Evolutionary conservation across 2,329 filamentous ascomycete genomes (phyloP).

Genomic region (Alternaria dauci): DNA sequence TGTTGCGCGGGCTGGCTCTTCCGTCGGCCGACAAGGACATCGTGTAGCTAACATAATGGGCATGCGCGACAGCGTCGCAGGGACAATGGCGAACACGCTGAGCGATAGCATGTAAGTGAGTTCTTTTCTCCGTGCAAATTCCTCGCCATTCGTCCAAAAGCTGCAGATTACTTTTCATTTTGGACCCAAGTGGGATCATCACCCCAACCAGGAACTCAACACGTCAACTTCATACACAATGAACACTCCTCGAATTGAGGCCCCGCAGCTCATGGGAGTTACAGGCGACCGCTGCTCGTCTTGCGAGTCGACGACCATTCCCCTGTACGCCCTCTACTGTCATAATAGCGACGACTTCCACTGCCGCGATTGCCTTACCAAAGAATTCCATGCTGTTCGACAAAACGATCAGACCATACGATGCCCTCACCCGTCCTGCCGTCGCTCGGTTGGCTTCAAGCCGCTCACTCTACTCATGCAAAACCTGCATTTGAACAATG

Average conservation of each 20-base stretch:
- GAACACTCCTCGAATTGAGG: not conserved
- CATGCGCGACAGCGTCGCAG: not conserved
- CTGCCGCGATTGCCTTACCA: conserved; percentile 21
- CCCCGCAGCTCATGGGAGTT: conserved; percentile 14
- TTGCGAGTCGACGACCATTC: conserved; percentile 10
- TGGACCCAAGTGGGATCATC: too few species aligned
- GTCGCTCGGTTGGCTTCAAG: conserved; percentile 10
- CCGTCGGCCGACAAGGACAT: not conserved
- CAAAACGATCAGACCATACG: conserved; percentile 11
- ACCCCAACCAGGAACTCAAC: too few species aligned
- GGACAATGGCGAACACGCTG: not conserved
- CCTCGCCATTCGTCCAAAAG: not conserved
- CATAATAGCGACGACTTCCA: conserved; percentile 17
- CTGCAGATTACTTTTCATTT: not conserved
- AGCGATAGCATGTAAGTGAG: not conserved
- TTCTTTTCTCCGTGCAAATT: too few species aligned
- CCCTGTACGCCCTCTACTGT: conserved; percentile 12
- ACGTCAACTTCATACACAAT: not conserved
- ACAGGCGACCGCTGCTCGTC: conserved; percentile 10
- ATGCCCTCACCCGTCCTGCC: conserved; percentile 14
- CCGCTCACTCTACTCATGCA: not conserved
- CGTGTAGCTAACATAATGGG: not conserved
- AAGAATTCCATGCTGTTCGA: conserved; percentile 2
- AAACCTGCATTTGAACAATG: not conserved
- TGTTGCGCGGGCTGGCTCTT: not conserved